Conservation (phyloP, 306 rosid species). For the Vigna angularis region DNA sequence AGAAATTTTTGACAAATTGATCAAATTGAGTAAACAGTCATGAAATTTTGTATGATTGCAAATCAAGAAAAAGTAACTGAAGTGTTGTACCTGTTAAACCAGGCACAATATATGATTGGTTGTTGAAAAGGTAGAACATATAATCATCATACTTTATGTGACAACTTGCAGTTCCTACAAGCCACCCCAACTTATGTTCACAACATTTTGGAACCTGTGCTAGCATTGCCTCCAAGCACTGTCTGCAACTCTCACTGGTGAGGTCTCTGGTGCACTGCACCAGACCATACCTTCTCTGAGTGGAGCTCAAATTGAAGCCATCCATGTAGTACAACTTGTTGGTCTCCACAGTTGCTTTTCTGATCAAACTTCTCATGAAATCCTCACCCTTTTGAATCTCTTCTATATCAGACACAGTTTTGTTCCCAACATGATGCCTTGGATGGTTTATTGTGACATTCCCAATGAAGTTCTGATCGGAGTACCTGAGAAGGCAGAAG, state of each 20-base stretch:
- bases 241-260: background rate
- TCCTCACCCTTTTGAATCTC: conserved; percentile 1
- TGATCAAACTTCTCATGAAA: conserved; percentile 23
- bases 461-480: conserved; percentile 20
- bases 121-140: conserved; percentile 11
- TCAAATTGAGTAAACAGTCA: background rate
- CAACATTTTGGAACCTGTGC: conserved; percentile 10
- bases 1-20: background rate
- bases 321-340: background rate
- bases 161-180: conserved; percentile 17
- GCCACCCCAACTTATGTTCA: background rate
- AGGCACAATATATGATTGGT: background rate
- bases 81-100: background rate
- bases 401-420: background rate
- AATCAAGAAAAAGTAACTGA: background rate
- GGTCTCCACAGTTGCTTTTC: conserved; percentile 17
- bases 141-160: conserved; percentile 16
- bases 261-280: conserved; percentile 46
- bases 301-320: conserved; percentile 6
- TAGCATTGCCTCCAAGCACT: conserved; percentile 24
- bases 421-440: background rate
- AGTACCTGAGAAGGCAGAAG: conserved; percentile 26
- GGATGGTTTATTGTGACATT: background rate
- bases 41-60: background rate
- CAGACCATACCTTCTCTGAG: conserved; percentile 25